Conservation (phyloP, 176 grass and related monocot species). For the Bothriochloa decipiens region DNA sequence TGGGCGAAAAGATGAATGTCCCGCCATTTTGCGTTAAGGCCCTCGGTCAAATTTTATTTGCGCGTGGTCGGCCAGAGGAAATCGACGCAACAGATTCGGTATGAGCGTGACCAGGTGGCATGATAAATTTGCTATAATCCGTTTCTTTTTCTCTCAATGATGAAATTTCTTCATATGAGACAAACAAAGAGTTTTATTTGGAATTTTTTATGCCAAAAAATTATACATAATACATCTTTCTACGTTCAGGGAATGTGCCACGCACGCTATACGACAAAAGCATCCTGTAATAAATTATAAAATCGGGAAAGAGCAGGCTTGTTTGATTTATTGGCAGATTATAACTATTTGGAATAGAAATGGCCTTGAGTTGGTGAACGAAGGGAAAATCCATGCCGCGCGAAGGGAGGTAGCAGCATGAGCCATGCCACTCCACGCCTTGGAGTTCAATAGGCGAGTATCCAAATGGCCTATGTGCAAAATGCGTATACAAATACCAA, state of each 20-base stretch:
- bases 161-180: neutral
- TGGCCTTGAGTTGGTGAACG: neutral
- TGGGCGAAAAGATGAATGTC: neutral
- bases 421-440: neutral
- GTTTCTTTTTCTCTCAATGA: neutral
- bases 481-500: neutral
- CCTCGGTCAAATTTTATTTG: neutral
- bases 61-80: too few species aligned
- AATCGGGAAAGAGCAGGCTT: too few species aligned
- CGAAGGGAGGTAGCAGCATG: neutral
- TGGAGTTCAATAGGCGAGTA: neutral
- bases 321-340: neutral
- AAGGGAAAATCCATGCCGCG: neutral
- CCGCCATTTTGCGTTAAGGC: neutral
- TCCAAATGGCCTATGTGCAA: neutral
- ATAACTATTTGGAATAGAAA: neutral
- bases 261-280: too few species aligned
- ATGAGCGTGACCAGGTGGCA: neutral
- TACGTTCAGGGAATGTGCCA: too few species aligned
- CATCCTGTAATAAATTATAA: too few species aligned
- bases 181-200: neutral
- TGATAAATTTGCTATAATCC: neutral
- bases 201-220: too few species aligned
- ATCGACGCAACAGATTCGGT: neutral
- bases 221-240: too few species aligned